These are phyloP conservation scores for Solanum tarapatanum DNA, from an alignment of 257 asterid species.

Conservation along the genomic window DNA sequence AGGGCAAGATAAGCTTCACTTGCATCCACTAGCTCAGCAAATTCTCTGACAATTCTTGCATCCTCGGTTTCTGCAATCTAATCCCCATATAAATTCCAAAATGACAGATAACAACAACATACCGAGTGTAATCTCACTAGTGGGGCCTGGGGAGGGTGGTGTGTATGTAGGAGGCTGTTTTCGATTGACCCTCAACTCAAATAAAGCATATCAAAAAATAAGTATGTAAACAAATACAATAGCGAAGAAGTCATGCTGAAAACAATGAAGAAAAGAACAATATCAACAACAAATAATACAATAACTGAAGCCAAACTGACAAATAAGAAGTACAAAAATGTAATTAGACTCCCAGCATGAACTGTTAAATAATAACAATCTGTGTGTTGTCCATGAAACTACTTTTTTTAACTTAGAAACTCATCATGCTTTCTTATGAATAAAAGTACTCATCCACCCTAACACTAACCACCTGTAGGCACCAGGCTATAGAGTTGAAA, in stretches of 20 bases:
- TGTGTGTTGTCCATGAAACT: not conserved
- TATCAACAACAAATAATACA: not conserved
- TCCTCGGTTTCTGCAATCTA: slow-evolving; percentile 70
- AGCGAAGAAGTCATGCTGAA: not conserved
- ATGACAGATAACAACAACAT: not conserved
- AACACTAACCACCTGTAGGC: not conserved
- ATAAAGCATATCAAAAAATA: not conserved
- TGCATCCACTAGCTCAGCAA: slow-evolving; percentile 66
- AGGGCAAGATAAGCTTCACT: slow-evolving; percentile 28
- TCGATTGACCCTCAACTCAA: not conserved
- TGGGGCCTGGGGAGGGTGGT: not conserved
- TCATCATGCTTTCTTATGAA: not conserved
- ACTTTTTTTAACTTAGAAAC: not conserved
- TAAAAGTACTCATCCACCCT: not conserved
- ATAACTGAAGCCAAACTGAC: not conserved
- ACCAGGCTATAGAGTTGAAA: not conserved
- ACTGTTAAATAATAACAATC: not conserved
- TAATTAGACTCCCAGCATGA: not conserved
- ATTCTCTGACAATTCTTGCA: slow-evolving; percentile 50
- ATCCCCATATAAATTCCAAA: slow-evolving; percentile 27
- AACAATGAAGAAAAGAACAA: not conserved
- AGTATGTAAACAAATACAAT: not conserved
- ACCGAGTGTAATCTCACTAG: not conserved
- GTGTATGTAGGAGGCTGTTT: not conserved
- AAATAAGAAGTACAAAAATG: not conserved